Evolutionary conservation across 352 stramenopile genomes (phyloP).

Genomic region (Phytophthora lateralis): DNA sequence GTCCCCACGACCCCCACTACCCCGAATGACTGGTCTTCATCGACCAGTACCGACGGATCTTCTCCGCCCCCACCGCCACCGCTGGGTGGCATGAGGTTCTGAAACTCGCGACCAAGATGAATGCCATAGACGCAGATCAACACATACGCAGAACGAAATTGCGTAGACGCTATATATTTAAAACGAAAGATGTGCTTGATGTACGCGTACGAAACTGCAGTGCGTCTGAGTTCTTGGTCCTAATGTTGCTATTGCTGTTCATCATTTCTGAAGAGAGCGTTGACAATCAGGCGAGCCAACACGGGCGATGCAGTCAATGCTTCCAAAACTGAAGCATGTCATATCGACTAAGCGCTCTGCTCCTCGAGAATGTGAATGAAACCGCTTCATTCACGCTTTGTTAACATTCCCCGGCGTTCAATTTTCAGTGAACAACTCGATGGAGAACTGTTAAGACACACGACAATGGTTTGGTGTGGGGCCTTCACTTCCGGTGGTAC

Average conservation of each 20-base stretch:
- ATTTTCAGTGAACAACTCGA: background rate
- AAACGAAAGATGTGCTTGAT: slow-evolving; percentile 11
- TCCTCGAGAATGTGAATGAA: slow-evolving; percentile 3
- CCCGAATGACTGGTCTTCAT: slow-evolving; percentile 15
- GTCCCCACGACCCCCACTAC: slow-evolving; percentile 3
- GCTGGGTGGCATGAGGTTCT: slow-evolving; percentile 13
- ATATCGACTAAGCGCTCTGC: background rate
- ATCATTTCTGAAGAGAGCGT: no score
- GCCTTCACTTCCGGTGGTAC: no score
- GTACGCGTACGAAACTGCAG: slow-evolving; percentile 10
- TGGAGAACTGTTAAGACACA: no score
- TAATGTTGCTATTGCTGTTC: no score
- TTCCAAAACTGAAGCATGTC: background rate
- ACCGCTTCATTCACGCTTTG: slow-evolving; percentile 4
- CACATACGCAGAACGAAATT: slow-evolving; percentile 33
- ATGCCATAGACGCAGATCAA: background rate
- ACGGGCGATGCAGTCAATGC: no score
- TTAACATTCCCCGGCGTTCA: background rate
- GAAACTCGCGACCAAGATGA: background rate
- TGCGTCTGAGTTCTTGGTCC: slow-evolving; percentile 14
- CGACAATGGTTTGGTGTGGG: no score
- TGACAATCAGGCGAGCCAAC: background rate
- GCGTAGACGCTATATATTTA: slow-evolving; percentile 38
- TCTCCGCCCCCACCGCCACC: slow-evolving; percentile 2
- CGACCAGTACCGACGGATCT: slow-evolving; percentile 18